Base-by-base conservation (phyloP, 2,329 filamentous ascomycete species). In the Diplodia corticola region DNA sequence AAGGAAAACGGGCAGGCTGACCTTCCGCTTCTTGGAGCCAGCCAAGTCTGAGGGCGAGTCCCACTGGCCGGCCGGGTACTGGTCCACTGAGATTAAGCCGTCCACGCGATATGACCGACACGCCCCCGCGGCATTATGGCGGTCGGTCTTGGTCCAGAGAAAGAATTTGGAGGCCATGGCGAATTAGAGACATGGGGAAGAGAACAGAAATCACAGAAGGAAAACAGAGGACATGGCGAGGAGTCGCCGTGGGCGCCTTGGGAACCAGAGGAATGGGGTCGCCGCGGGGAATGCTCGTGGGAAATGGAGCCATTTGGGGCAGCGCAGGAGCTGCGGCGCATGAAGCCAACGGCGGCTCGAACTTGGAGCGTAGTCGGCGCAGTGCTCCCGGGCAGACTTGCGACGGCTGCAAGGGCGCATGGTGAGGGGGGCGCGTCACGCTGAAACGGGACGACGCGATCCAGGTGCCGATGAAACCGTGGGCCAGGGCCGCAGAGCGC, bases 91-190 rank as follows among this genome's bases (percentile, higher is more conserved):
- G 6, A 80, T 70, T 37, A 80, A 70, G 9, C 77, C 78, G n/a
- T 76, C 74, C 2, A 75, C 76, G 10, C 73, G 75, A 68, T 78
- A 74, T 17, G 67, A 63, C 20, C 40, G 53, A 22, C n/a, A 44
- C 53, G 53, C 20, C 12, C 78, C 78, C 26, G 60, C 35, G 20
- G 70, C 73, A 69, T 70, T 70, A 59, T 67, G 75, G 70, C 71
- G 76, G 71, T 70, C 79, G 71, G 73, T 73, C 64, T 79, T 81
- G 15, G 78, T 79, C 80, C 80, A 81, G 54, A 78, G 80, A 59
- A 80, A 79, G 68, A 81, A 77, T 61, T 78, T 79, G 26, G 78
- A 74, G 10, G 72, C 74, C 77, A 80, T 80, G 40, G 69, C 66
- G 66, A 67, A 49, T n/a, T 26, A 26, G 35, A 48, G 48, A 37